phyloP scores from a whole-genome alignment of 305 asterid species.

The Stenogyne calaminthoides region DNA sequence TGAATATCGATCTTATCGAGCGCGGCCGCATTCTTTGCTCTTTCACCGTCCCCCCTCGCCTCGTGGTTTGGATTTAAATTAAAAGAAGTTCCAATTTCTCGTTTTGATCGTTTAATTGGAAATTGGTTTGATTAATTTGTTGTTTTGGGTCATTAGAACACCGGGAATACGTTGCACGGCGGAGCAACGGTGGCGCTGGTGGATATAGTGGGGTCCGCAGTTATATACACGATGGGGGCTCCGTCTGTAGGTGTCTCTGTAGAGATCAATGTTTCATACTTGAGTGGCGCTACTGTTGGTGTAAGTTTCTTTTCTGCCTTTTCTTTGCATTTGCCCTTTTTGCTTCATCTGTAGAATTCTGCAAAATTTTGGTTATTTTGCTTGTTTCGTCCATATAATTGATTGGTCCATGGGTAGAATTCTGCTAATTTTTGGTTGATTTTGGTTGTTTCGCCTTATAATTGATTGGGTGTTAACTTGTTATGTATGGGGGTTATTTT shows the following conservation, averaged over 20 bases:
- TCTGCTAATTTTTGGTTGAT: neutral
- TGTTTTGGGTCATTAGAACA: constrained; percentile 43
- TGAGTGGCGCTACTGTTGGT: constrained; percentile 77
- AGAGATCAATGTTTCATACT: constrained; percentile 82
- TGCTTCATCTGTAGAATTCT: neutral
- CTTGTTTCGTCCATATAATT: neutral
- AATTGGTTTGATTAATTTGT: neutral
- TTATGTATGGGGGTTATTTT: neutral
- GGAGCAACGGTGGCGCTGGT: constrained; percentile 91
- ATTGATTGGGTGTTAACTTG: neutral
- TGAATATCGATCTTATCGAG: constrained; percentile 61
- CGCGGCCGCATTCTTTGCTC: constrained; percentile 79
- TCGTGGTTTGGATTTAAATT: constrained; percentile 51
- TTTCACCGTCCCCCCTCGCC: constrained; percentile 75
- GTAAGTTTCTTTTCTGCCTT: constrained; percentile 42
- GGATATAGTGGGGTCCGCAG: constrained; percentile 83
- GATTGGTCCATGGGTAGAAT: neutral
- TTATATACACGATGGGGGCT: constrained; percentile 58
- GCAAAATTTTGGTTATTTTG: neutral
- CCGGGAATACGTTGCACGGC: constrained; percentile 79
- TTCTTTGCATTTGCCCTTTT: neutral
- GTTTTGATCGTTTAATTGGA: neutral
- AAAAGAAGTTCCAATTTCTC: neutral
- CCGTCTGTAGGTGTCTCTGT: constrained; percentile 71
- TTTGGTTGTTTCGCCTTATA: neutral